Conservation (phyloP, 2,329 filamentous ascomycete species). For the Cordyceps cicadae region DNA sequence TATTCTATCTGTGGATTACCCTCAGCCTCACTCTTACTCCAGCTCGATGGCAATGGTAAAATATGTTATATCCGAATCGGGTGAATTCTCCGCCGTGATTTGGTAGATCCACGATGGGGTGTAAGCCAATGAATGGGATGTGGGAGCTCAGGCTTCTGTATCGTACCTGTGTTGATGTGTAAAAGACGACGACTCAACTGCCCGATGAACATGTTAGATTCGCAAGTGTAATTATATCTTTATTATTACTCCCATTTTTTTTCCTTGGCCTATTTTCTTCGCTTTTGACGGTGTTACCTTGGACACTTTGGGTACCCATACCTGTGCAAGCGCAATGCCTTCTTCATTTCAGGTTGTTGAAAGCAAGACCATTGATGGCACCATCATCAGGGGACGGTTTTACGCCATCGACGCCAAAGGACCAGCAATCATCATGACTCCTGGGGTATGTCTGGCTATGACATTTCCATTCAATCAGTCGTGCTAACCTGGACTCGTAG, state of each 20-base stretch:
- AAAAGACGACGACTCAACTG: neutral
- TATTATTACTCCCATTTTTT: neutral
- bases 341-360: constrained; percentile 22
- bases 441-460: constrained; percentile 17
- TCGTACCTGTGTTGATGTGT: neutral
- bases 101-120: neutral
- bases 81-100: neutral
- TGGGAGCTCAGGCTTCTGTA: neutral
- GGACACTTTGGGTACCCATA: neutral
- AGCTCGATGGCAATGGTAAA: neutral
- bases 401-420: constrained; percentile 22
- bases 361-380: constrained; percentile 32
- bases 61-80: neutral
- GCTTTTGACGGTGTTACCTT: neutral
- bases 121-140: neutral
- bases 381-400: constrained; percentile 29
- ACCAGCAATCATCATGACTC: constrained; percentile 22
- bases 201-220: neutral
- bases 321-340: neutral
- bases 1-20: neutral
- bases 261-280: neutral
- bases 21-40: constrained; percentile 1
- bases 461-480: no score
- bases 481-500: neutral
- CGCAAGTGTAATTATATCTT: neutral